Evolutionary conservation across 352 stramenopile species (phyloP).

Genomic region (Blastocystis sp.): DNA sequence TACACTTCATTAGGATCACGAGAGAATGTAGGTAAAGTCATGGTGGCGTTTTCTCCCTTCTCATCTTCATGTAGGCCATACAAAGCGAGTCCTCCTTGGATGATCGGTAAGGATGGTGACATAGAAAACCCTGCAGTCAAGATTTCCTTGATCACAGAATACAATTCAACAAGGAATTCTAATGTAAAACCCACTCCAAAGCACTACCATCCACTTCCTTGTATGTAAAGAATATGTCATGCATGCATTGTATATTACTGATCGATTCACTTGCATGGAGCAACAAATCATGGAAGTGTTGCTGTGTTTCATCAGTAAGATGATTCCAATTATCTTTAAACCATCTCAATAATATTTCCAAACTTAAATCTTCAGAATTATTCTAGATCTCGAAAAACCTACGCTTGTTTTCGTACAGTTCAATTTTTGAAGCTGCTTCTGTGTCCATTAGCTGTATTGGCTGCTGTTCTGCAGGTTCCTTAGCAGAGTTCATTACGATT

Average conservation of each 20-base stretch:
- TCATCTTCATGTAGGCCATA: neutral
- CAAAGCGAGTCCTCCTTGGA: neutral
- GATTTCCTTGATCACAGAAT: neutral
- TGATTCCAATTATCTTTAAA: neutral
- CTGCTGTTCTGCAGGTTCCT: neutral
- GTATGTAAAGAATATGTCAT: neutral
- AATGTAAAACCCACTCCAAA: neutral
- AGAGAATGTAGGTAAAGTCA: neutral
- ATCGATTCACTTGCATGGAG: neutral
- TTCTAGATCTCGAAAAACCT: neutral
- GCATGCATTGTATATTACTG: neutral
- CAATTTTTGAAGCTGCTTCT: neutral
- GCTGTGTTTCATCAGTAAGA: neutral
- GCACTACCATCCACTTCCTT: neutral
- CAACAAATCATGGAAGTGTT: neutral
- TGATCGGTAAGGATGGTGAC: neutral
- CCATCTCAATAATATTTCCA: conserved; percentile 1
- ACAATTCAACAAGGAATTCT: neutral
- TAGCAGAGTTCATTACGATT: neutral
- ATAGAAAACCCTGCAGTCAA: neutral
- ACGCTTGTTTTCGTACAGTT: neutral
- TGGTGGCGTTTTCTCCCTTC: neutral
- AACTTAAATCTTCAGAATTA: neutral
- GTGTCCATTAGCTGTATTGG: neutral
- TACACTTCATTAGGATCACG: neutral